These are phyloP conservation scores for Hirsutella rhossiliensis DNA, from an alignment of 2,329 filamentous ascomycete species.

Conservation along the genomic window DNA sequence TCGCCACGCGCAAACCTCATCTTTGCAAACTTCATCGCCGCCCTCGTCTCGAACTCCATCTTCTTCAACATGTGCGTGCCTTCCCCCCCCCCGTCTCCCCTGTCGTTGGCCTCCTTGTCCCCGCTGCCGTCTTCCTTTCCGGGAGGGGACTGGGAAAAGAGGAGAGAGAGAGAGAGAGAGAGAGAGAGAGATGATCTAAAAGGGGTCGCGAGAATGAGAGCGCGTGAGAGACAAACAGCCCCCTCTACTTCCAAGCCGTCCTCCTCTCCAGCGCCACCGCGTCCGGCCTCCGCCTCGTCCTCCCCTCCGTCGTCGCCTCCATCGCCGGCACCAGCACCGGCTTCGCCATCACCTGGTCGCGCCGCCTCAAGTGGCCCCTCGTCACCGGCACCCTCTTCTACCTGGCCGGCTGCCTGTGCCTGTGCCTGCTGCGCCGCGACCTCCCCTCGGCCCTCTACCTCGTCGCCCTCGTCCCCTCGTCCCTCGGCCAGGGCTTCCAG, in stretches of 20 bases:
- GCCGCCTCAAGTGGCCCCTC: slow-evolving; percentile 47
- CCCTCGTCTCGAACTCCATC: slow-evolving; percentile 41
- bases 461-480: slow-evolving; percentile 41
- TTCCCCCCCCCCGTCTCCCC: neutral
- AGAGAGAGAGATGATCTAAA: no score
- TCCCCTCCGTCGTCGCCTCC: slow-evolving; percentile 47
- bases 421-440: slow-evolving; percentile 36
- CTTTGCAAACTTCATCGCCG: slow-evolving; percentile 39
- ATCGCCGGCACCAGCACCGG: slow-evolving; percentile 44
- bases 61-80: slow-evolving; percentile 42
- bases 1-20: slow-evolving; percentile 46
- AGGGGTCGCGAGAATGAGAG: no score
- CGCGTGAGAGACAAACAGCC: slow-evolving; percentile 24
- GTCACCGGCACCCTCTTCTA: slow-evolving; percentile 34
- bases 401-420: slow-evolving; percentile 36
- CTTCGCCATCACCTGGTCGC: slow-evolving; percentile 48
- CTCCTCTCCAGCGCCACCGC: slow-evolving; percentile 56
- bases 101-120: neutral
- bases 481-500: slow-evolving; percentile 49
- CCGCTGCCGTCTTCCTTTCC: no score
- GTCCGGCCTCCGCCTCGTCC: slow-evolving; percentile 60
- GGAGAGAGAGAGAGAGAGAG: no score
- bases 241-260: slow-evolving; percentile 67
- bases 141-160: no score
- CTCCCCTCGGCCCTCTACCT: slow-evolving; percentile 43